Base-by-base conservation (phyloP, 495 filamentous ascomycete genomes). In the Friedmanniomyces endolithicus region DNA sequence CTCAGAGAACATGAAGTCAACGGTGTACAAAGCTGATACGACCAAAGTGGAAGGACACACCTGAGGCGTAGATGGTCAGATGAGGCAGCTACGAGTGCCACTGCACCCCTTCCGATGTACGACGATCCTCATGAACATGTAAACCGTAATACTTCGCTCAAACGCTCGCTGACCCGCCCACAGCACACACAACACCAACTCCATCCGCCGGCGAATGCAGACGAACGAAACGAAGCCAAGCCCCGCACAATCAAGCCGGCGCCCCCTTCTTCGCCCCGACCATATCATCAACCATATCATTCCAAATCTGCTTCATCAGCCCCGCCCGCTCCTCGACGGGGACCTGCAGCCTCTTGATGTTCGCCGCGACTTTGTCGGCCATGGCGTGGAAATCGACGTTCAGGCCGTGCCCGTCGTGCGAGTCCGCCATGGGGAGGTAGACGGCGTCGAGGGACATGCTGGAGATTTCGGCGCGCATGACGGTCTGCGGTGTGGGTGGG, bases 351-450 rank as follows among this genome's bases (percentile, higher is more conserved):
- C 59, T 34, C 48, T 29, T 35, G 37, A 75, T 34, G 56, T 69
- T 68, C 52, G 69, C 69, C 6, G 70, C 71, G 17, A 72, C 64
- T 17, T 67, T 60, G 53, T 76, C 74, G 14, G 78, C 79, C 57
- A 82, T 64, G 43, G 74, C 75, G 63, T 78, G 79, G 20, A 77
- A 79, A 63, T 80, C 77, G 41, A 83, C 68, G 23, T 80, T 73
- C 37, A 76, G 59, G 6, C 74, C 67, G 66, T 72, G 67, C 54
- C 80, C 82, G 62, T 84, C 80, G 24, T 74, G 71, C 19, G 80
- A 74, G 59, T 83, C 81, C 48, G 70, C 71, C 75, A 83, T 77
- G 19, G 70, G 65, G 14, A 64, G 74, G 60, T 79, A 77, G 20
- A 76, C 70, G 35, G 73, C 70, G 53, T 74, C 69, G 37, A 71